These are phyloP conservation scores for Aspergillus sojae DNA, from an alignment of 2,329 filamentous ascomycete genomes.

Conservation along the genomic window DNA sequence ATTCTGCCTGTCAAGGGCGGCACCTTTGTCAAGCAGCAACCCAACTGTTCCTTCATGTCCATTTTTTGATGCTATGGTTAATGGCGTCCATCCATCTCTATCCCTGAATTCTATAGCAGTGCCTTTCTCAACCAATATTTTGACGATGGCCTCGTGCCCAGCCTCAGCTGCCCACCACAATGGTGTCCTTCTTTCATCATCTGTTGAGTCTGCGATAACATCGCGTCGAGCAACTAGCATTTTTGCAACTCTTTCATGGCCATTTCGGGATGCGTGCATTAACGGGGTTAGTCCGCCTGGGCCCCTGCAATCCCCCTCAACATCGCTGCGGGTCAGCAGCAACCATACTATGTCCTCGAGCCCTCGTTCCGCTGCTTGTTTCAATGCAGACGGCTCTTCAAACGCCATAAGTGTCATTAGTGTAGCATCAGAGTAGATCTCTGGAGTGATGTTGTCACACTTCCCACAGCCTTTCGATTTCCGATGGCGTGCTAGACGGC, in stretches of 20 bases:
- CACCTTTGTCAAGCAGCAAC: neutral
- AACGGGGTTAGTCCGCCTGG: too few species aligned
- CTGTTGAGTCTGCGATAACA: neutral
- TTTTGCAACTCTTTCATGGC: neutral
- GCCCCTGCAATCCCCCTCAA: neutral
- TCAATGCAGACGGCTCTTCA: fast-evolving
- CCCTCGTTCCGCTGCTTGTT: neutral
- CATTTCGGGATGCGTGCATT: neutral
- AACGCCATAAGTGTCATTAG: neutral
- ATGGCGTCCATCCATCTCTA: neutral
- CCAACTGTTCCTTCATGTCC: neutral
- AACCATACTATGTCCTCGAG: neutral
- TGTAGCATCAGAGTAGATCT: neutral
- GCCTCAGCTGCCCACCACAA: conserved; percentile 9
- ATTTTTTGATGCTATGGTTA: neutral
- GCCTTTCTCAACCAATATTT: neutral
- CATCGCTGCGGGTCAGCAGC: neutral
- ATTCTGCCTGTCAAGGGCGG: neutral
- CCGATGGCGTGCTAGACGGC: neutral
- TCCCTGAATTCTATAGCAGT: neutral
- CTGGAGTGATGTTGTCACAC: neutral
- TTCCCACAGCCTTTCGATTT: neutral
- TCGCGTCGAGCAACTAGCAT: neutral
- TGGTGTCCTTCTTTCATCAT: neutral
- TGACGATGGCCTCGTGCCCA: neutral